Percentiles rank a stretch among this genome's conserved stretches.
Conservation (phyloP, 169 alveolate genomes). For the Plasmodium fragile region DNA sequence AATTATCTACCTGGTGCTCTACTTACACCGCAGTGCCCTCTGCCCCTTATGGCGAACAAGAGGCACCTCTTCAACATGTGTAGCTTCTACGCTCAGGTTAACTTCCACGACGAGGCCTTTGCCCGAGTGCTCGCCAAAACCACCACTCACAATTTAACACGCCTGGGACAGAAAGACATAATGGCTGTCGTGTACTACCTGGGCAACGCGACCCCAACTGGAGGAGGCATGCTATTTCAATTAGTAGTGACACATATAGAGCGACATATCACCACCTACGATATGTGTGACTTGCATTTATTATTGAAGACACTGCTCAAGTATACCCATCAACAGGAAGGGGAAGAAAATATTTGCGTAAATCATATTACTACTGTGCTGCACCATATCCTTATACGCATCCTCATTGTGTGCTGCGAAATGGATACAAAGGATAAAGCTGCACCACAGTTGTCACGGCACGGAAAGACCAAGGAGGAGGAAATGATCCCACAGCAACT, state of each 20-base stretch:
- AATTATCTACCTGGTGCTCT: background rate
- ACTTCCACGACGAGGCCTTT: background rate
- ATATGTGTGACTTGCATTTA: background rate
- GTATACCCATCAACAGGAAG: background rate
- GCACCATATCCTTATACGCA: background rate
- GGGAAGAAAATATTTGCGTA: background rate
- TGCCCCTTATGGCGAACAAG: background rate
- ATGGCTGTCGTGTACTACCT: slow-evolving; percentile 10
- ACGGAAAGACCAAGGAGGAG: background rate
- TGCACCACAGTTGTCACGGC: background rate
- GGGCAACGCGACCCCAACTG: background rate
- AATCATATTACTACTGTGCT: background rate
- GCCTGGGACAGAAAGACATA: slow-evolving; percentile 2
- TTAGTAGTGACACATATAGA: background rate
- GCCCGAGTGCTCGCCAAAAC: background rate
- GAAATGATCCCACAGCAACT: background rate
- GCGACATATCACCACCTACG: background rate
- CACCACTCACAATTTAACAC: background rate
- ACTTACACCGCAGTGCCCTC: background rate
- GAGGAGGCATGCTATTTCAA: background rate
- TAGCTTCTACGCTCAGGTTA: background rate
- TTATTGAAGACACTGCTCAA: background rate
- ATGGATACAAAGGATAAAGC: background rate
- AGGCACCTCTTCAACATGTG: slow-evolving; percentile 52
- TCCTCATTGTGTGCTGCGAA: background rate